Percentiles rank a stretch among this genome's conserved stretches.
phyloP scores from a whole-genome alignment of 257 asterid species.

The Knoxia roxburghii region DNA sequence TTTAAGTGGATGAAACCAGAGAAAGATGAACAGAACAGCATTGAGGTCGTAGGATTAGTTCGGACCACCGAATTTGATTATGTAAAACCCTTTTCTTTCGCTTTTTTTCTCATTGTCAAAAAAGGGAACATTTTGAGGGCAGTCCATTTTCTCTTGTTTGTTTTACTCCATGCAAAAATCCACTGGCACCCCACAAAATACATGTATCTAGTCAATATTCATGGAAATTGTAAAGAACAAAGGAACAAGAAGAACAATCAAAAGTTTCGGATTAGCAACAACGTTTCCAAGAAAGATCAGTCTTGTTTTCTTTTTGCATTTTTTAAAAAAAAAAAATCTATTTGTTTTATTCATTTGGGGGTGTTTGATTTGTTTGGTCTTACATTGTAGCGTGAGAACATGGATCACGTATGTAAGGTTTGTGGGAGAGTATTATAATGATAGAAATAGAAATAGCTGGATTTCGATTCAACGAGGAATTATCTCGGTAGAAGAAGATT shows the following conservation, averaged over 20 bases:
- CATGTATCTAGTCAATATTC: too few species aligned
- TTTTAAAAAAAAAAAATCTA: too few species aligned
- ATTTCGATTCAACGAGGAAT: conserved; percentile 11
- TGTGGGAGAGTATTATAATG: neutral
- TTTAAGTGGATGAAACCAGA: conserved; percentile 6
- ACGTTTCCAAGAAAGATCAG: too few species aligned
- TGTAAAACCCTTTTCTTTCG: too few species aligned
- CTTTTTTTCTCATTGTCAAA: conserved; percentile 14
- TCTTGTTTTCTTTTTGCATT: too few species aligned
- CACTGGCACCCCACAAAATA: too few species aligned
- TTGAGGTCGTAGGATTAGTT: conserved; percentile 13
- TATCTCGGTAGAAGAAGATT: too few species aligned
- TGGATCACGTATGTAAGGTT: neutral
- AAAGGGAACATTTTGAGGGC: conserved; percentile 15
- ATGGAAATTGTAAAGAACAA: too few species aligned
- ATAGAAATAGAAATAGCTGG: neutral
- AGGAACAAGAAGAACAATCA: too few species aligned
- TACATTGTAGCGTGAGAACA: neutral
- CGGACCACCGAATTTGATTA: conserved; percentile 14
- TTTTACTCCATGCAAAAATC: neutral
- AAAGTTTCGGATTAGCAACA: too few species aligned
- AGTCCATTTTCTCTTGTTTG: conserved; percentile 10
- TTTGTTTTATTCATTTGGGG: neutral
- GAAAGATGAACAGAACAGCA: conserved; percentile 5
- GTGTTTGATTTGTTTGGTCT: neutral